A percentile compares a stretch with the other conserved stretches of the same genome.
phyloP scores from a whole-genome alignment of 2,329 filamentous ascomycete genomes.

The Phymatotrichopsis omnivora region DNA sequence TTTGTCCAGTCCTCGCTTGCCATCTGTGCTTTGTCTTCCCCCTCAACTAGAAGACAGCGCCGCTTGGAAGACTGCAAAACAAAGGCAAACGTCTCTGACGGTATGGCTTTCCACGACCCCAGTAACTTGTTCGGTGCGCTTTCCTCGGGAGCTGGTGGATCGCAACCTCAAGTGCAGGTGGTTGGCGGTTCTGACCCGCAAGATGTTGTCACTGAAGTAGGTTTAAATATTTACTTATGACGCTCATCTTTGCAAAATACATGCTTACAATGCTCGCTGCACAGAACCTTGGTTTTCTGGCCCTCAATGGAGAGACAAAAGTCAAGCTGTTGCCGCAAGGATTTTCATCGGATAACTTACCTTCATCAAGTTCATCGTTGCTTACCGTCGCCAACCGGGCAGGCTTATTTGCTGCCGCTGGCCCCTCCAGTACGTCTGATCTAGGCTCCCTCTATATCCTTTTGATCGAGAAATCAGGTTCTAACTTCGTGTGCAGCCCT shows the following conservation, averaged over 20 bases:
- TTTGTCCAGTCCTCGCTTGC: too few species aligned
- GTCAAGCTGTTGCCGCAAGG: slow-evolving; percentile 70
- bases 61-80: too few species aligned
- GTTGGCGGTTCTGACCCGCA: slow-evolving; percentile 33
- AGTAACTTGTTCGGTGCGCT: slow-evolving; percentile 28
- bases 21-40: too few species aligned
- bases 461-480: too few species aligned
- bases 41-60: too few species aligned
- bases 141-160: slow-evolving; percentile 20
- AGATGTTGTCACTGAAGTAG: slow-evolving; percentile 73
- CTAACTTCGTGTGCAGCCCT: slow-evolving; percentile 44
- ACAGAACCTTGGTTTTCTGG: slow-evolving; percentile 68
- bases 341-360: slow-evolving; percentile 51
- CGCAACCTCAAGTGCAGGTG: slow-evolving; percentile 23
- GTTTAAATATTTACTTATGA: slow-evolving; percentile 28
- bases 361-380: slow-evolving; percentile 68
- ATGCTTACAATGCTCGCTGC: slow-evolving; percentile 16
- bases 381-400: slow-evolving; percentile 70
- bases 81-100: too few species aligned
- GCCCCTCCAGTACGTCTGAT: slow-evolving; percentile 53
- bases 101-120: slow-evolving; percentile 29
- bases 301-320: slow-evolving; percentile 70
- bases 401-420: slow-evolving; percentile 77
- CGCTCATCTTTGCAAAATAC: slow-evolving; percentile 13
- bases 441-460: too few species aligned